These are phyloP conservation scores for Porphyrellus sp. DNA, from an alignment of 1,284 basidiomycete genomes.

Conservation along the genomic window DNA sequence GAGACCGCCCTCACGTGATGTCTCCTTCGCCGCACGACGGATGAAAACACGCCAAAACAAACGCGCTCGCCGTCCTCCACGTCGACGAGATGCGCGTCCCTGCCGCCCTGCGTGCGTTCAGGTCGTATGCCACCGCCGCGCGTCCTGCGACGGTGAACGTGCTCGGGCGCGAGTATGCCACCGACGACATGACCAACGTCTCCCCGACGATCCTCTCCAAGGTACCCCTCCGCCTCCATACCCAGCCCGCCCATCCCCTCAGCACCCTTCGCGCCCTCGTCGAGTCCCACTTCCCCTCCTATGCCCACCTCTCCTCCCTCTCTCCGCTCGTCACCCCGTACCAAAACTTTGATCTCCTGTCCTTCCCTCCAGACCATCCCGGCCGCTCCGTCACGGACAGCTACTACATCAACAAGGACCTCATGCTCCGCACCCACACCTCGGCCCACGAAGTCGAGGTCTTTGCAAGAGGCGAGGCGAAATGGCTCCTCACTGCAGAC, in stretches of 20 bases:
- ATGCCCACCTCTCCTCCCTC: constrained; percentile 65
- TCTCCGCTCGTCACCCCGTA: constrained; percentile 88
- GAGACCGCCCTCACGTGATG: constrained; percentile 12
- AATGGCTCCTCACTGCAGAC: constrained; percentile 95
- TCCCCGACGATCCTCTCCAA: constrained; percentile 84
- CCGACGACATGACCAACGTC: constrained; percentile 83
- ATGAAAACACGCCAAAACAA: constrained; percentile 25
- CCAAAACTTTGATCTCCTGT: constrained; percentile 97
- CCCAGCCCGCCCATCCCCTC: constrained; percentile 79
- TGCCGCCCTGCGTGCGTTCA: constrained; percentile 6
- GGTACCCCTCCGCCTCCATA: constrained; percentile 68
- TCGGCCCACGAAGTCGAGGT: constrained; percentile 96
- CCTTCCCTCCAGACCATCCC: constrained; percentile 91
- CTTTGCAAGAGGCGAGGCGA: constrained; percentile 72
- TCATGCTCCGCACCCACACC: constrained; percentile 96
- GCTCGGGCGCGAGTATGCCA: constrained; percentile 59
- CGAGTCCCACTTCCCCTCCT: constrained; percentile 78
- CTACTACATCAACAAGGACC: constrained; percentile 90
- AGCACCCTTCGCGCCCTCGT: constrained; percentile 82
- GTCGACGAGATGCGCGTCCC: constrained; percentile 19
- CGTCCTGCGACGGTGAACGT: constrained; percentile 34
- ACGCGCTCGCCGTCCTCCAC: constrained; percentile 11
- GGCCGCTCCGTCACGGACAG: constrained; percentile 88
- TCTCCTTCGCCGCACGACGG: background rate
- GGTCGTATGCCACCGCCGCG: constrained; percentile 33